Percentiles rank a stretch among this genome's conserved stretches.
phyloP scores from a whole-genome alignment of 257 asterid genomes.

The Solanum sejunctum region DNA sequence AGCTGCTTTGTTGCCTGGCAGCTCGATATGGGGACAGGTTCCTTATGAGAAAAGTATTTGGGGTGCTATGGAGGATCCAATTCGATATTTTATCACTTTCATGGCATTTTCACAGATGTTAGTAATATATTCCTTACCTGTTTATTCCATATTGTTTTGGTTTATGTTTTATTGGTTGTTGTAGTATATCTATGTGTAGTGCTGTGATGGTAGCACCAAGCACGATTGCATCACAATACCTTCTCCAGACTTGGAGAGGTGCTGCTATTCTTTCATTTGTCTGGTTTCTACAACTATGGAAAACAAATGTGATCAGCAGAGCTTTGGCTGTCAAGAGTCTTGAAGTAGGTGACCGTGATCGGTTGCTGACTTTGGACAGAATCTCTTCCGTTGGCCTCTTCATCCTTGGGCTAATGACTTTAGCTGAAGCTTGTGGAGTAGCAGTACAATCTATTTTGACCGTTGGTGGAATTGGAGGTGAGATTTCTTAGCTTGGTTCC shows the following conservation, averaged over 20 bases:
- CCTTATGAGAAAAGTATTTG: conserved; percentile 84
- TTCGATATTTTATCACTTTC: conserved; percentile 59
- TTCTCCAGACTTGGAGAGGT: conserved; percentile 65
- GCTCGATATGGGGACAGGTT: conserved; percentile 57
- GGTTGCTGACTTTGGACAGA: conserved; percentile 52
- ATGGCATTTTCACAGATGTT: conserved; percentile 74
- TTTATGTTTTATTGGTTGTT: not conserved
- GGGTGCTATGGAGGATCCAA: conserved; percentile 87
- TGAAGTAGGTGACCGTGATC: conserved; percentile 43
- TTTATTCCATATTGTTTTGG: not conserved
- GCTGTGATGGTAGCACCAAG: conserved; percentile 76
- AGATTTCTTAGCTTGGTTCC: conserved; percentile 1
- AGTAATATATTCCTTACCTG: conserved; percentile 15
- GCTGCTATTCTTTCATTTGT: conserved; percentile 61
- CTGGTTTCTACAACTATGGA: conserved; percentile 90
- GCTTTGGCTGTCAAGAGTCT: conserved; percentile 39
- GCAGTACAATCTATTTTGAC: conserved; percentile 88
- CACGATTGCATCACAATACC: conserved; percentile 43
- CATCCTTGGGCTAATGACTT: conserved; percentile 62
- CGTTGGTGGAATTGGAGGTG: conserved; percentile 98
- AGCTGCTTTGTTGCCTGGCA: conserved; percentile 40
- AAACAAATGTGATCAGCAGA: conserved; percentile 57
- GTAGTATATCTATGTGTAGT: conserved; percentile 25
- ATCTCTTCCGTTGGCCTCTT: conserved; percentile 71
- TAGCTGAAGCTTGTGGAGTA: conserved; percentile 93